Evolutionary conservation across 2,329 filamentous ascomycete genomes (phyloP), one percentile per base, ranked within the genome.

Genomic region (Aspergillus eucalypticola): DNA sequence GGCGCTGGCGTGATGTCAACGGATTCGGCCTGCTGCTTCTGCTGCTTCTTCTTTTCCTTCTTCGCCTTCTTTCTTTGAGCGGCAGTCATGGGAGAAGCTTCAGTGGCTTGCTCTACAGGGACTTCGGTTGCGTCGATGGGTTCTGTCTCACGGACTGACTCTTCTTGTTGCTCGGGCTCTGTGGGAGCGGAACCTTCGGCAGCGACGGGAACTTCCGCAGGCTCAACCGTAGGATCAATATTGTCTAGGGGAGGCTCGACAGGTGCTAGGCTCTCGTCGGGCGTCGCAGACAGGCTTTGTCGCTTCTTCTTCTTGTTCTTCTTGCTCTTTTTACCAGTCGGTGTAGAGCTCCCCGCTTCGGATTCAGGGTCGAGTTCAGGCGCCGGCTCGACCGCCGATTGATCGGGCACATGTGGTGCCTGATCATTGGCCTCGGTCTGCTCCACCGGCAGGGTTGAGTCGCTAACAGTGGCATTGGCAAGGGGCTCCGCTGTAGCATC

Each of bases 11-110:
- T 55, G n/a, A 15, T 39, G 19, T 15, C 17, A 42, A 19, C 8
- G 4, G 39, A 46, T 29, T 46, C 42, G 10, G 53, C 38, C 35
- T 51, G 46, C 32, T 51, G 55, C 17, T 51, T 57, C 39, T 65
- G 63, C 44, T 62, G 61, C 53, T 67, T 67, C 57, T 67, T 70
- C 58, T 65, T 70, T 10, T 69, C 66, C 42, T 71, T 72, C 59
- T 65, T 68, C 2, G 64, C 67, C 63, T 72, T 69, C 49, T 65
- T 70, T 56, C 66, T 71, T 35, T 67, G 64, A 19, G 66, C 65
- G 5, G 64, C 50, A 8, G 66, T 69, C 63, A 70, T 62, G 2
- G 57, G 57, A 21, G 60, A 49, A 11, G 54, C 8, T 54, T 62
- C 60, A 15, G 56, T 6, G 39, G 41, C 21, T 48, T 58, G 54